phyloP scores from a whole-genome alignment of 2,329 filamentous ascomycete species.

The Beauveria australis region DNA sequence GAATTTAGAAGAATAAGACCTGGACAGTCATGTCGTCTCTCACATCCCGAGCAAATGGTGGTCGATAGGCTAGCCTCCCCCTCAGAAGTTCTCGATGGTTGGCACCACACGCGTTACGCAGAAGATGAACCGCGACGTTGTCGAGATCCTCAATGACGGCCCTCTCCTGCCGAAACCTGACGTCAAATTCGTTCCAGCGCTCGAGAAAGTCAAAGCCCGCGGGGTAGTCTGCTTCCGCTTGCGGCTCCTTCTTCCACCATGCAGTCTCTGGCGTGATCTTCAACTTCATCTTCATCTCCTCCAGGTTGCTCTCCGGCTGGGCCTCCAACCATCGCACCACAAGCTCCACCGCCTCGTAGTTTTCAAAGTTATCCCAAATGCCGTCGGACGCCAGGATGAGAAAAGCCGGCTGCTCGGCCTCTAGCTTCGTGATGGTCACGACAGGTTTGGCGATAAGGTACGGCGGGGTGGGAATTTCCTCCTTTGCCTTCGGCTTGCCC shows the following conservation, averaged over 20 bases:
- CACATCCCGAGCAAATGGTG: slow-evolving; percentile 52
- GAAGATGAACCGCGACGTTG: slow-evolving; percentile 68
- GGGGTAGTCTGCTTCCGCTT: background rate
- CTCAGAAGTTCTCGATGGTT: slow-evolving; percentile 63
- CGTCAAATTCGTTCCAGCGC: slow-evolving; percentile 2
- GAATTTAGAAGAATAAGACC: slow-evolving; percentile 46
- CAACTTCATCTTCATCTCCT: background rate
- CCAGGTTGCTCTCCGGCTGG: background rate
- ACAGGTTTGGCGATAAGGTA: slow-evolving; percentile 59
- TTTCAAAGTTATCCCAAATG: slow-evolving; percentile 49
- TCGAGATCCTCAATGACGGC: slow-evolving; percentile 25
- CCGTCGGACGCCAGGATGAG: slow-evolving; percentile 53
- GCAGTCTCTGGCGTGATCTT: background rate
- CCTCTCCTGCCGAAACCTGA: slow-evolving; percentile 3
- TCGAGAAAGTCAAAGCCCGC: background rate
- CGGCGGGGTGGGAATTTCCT: slow-evolving; percentile 43
- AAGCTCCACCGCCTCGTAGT: slow-evolving; percentile 43
- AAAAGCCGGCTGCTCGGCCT: slow-evolving; percentile 35
- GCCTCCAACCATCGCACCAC: slow-evolving; percentile 39
- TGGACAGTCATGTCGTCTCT: slow-evolving; percentile 72
- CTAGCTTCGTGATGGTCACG: slow-evolving; percentile 45
- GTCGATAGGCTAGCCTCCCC: slow-evolving; percentile 59
- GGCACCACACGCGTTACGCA: slow-evolving; percentile 68
- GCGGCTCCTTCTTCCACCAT: background rate
- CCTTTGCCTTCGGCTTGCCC: slow-evolving; percentile 21